Evolutionary conservation across 129 eudicot genomes (phyloP), one percentile per base, ranked within the genome.

Genomic region (Artemisia argyi): DNA sequence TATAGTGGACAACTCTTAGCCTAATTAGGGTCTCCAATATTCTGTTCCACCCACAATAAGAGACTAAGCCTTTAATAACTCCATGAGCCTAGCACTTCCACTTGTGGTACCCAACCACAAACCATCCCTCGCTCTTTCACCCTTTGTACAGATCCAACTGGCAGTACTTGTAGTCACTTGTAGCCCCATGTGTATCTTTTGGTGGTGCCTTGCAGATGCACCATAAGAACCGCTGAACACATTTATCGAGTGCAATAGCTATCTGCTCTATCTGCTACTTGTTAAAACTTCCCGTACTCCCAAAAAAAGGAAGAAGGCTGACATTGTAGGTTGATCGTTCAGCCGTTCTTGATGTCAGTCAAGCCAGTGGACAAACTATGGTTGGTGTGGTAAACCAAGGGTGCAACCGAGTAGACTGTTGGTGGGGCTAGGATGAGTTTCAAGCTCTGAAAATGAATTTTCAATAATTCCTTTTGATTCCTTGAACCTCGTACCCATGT

Each of bases 41-140:
- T 11, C 79, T 73, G 66, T 80, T 80, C 80, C 83, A 80, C 7
- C 83, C 83, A 30, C 86, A 83, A 11, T 83, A 83, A 7, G 86
- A 74, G 72, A 82, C 22, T 20, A 20, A 20, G 30, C 79, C 85
- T 61, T 67, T 76, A 3, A 73, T 56, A 2, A 74, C 83, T 7
- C 39, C 18, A 42, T 83, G 83, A 11, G 83, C 79, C 79, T 20
- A 83, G 35, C 51, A 83, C 71, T 22, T 78, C 83, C 26, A 75
- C 81, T 52, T 82, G 86, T 44, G 83, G 83, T 0, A 80, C 86
- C 80, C 86, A 82, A 9, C 83, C 80, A 14, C 76, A 66, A 18
- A 78, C 74, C 63, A 53, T 69, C n/a, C 83, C 86, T 49, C 68
- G 63, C 48, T 26, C 32, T 54, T 49, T 53, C 19, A 69, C 65